Conservation (phyloP, 2,329 filamentous ascomycete genomes). For the Grosmannia huntii region DNA sequence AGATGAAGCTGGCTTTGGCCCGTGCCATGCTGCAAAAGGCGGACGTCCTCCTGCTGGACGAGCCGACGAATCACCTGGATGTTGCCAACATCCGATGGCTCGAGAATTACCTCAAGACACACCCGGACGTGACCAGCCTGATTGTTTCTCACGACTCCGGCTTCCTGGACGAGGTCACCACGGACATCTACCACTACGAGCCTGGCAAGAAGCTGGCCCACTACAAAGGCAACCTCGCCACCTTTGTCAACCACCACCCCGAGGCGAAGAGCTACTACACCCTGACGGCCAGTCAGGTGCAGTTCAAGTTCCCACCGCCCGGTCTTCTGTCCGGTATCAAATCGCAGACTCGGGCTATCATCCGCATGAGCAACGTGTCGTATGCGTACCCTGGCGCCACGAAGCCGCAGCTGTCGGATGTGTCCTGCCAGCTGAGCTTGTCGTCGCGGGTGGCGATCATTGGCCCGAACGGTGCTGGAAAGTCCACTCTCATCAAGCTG, state of each 20-base stretch:
- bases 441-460: constrained; percentile 95
- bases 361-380: constrained; percentile 84
- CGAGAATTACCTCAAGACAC: constrained; percentile 86
- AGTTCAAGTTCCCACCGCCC: constrained; percentile 97
- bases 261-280: constrained; percentile 99
- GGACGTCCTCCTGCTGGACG: constrained; percentile 92
- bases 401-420: constrained; percentile 79
- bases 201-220: constrained; percentile 81
- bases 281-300: constrained; percentile 70
- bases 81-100: constrained; percentile 94
- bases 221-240: constrained; percentile 71
- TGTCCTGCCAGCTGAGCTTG: constrained; percentile 75
- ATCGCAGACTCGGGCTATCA: constrained; percentile 83
- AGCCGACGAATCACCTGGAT: constrained; percentile 97
- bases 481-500: constrained; percentile 96
- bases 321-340: constrained; percentile 93
- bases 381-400: constrained; percentile 85
- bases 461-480: constrained; percentile 93
- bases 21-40: constrained; percentile 93
- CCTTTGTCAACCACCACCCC: constrained; percentile 78
- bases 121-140: constrained; percentile 90
- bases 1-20: constrained; percentile 97
- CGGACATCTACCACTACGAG: constrained; percentile 98
- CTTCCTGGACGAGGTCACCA: constrained; percentile 94
- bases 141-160: constrained; percentile 98